phyloP scores from a whole-genome alignment of 2,329 filamentous ascomycete species.

The Paecilomyces niveus region DNA sequence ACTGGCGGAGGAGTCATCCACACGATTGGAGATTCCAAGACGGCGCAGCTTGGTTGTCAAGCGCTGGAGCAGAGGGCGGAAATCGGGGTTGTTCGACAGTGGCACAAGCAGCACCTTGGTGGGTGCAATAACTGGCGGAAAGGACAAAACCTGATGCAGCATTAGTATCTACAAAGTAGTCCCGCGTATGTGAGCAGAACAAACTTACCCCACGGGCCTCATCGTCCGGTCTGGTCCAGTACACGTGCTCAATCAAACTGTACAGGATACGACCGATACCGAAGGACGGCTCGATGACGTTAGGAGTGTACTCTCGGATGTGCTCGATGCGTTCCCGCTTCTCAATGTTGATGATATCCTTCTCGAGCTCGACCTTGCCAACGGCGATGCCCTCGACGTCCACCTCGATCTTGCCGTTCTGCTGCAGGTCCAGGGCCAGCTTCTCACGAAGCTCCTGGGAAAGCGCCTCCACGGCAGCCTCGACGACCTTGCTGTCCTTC shows the following conservation, averaged over 20 bases:
- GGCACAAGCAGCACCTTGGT: constrained; percentile 93
- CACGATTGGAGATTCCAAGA: constrained; percentile 70
- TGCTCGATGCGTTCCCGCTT: constrained; percentile 77
- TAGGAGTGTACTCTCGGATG: constrained; percentile 84
- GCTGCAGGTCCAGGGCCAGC: constrained; percentile 65
- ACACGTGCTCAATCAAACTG: constrained; percentile 86
- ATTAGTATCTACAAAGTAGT: constrained; percentile 7
- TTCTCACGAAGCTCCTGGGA: constrained; percentile 76
- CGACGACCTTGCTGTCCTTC: constrained; percentile 82
- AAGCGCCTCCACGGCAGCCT: constrained; percentile 67
- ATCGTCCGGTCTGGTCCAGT: constrained; percentile 81
- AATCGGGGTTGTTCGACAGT: constrained; percentile 71
- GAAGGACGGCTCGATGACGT: constrained; percentile 95
- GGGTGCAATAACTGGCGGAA: constrained; percentile 73
- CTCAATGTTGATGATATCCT: constrained; percentile 76
- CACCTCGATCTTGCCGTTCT: constrained; percentile 67
- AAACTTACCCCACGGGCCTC: constrained; percentile 77
- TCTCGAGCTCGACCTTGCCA: constrained; percentile 71
- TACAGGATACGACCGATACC: constrained; percentile 94
- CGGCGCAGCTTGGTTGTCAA: constrained; percentile 70
- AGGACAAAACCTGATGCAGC: constrained; percentile 58
- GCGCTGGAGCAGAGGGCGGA: constrained; percentile 67
- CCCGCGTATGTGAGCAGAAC: neutral
- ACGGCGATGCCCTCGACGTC: constrained; percentile 61
- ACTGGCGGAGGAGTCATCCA: constrained; percentile 83